Conservation (phyloP, 495 filamentous ascomycete genomes). For the Opeltia flavorubescens region DNA sequence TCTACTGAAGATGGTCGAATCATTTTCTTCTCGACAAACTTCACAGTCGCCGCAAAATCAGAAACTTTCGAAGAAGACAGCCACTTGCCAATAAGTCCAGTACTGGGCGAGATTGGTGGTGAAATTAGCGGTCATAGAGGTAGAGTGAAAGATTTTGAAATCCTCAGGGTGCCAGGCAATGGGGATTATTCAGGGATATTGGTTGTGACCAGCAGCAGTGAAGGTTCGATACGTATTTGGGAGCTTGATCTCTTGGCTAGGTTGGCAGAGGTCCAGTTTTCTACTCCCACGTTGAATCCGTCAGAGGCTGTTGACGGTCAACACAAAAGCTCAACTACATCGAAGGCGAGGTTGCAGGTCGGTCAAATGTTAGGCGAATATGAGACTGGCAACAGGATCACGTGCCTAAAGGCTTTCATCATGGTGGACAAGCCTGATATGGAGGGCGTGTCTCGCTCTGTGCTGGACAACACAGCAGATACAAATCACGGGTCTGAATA, state of each 20-base stretch:
- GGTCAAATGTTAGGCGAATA: constrained; percentile 65
- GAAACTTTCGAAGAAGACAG: constrained; percentile 14
- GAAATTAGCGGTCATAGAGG: constrained; percentile 46
- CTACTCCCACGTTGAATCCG: not conserved
- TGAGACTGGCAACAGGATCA: constrained; percentile 78
- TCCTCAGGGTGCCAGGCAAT: constrained; percentile 33
- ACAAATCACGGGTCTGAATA: not conserved
- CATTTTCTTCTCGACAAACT: constrained; percentile 63
- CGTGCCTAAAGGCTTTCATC: constrained; percentile 72
- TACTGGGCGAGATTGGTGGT: constrained; percentile 70
- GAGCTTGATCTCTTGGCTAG: constrained; percentile 29
- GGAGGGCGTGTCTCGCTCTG: constrained; percentile 15
- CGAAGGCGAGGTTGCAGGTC: constrained; percentile 29
- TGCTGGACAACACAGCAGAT: constrained; percentile 29
- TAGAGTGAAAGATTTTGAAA: constrained; percentile 78
- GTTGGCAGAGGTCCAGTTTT: constrained; percentile 1
- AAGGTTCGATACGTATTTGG: constrained; percentile 72
- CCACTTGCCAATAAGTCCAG: constrained; percentile 32
- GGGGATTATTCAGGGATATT: constrained; percentile 33
- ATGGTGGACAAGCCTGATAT: constrained; percentile 43
- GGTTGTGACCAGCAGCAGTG: constrained; percentile 66
- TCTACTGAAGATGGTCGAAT: constrained; percentile 91
- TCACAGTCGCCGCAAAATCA: constrained; percentile 20
- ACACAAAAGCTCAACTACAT: constrained; percentile 3
- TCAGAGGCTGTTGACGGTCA: constrained; percentile 10